Evolutionary conservation across 2,329 filamentous ascomycete species (phyloP).

Genomic region (Calonectria naviculata): DNA sequence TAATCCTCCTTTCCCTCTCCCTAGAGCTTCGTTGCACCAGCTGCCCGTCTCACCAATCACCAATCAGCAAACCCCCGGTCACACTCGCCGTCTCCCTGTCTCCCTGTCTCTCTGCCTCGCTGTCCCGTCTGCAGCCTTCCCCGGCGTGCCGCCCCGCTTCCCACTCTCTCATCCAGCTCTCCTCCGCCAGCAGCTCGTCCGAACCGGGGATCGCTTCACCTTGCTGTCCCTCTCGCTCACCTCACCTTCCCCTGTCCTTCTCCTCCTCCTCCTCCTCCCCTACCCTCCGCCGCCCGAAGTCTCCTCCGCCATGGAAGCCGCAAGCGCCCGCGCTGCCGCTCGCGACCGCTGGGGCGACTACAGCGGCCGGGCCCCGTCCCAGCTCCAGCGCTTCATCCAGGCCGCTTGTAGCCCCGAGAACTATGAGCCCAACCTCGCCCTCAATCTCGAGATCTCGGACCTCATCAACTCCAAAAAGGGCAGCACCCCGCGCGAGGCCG

Average conservation of each 20-base stretch:
- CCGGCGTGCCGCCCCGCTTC: constrained; percentile 5
- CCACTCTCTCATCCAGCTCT: constrained; percentile 8
- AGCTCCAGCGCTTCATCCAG: constrained; percentile 94
- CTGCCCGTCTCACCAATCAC: not conserved
- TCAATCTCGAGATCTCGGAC: constrained; percentile 97
- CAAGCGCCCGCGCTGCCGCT: constrained; percentile 93
- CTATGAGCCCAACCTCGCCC: constrained; percentile 95
- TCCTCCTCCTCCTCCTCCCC: not conserved
- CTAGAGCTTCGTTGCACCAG: not conserved
- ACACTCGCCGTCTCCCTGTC: not conserved
- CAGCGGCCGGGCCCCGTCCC: constrained; percentile 81
- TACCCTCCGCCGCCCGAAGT: not conserved
- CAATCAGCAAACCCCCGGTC: not conserved
- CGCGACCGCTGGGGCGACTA: constrained; percentile 90
- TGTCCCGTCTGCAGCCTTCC: not conserved
- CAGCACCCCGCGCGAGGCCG: constrained; percentile 92
- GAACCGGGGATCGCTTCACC: constrained; percentile 15
- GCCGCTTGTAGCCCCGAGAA: constrained; percentile 97
- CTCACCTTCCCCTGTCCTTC: not conserved
- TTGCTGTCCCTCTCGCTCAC: constrained; percentile 4
- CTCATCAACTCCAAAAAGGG: constrained; percentile 98
- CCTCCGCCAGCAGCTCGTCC: constrained; percentile 13
- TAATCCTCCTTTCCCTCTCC: not conserved
- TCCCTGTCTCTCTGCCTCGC: not conserved
- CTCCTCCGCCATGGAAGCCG: constrained; percentile 80